Percentiles rank a stretch among this genome's conserved stretches.
These are phyloP conservation scores for Russula earlei DNA, from an alignment of 768 basidiomycete species.

Conservation along the genomic window DNA sequence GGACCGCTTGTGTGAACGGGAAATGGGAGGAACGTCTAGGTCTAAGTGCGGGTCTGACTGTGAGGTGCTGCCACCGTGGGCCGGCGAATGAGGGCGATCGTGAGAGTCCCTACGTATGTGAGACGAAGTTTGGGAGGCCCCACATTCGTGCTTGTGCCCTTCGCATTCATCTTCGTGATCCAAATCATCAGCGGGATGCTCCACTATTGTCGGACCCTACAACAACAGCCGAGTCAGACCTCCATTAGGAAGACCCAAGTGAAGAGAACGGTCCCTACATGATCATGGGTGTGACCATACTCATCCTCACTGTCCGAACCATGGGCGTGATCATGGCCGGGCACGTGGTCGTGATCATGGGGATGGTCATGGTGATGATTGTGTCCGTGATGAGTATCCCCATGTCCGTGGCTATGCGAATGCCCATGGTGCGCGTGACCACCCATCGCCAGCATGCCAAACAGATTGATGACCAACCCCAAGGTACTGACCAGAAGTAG, in stretches of 20 bases:
- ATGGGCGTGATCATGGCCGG: conserved; percentile 15
- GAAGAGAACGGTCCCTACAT: background rate
- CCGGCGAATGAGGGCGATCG: conserved; percentile 20
- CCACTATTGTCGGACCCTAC: conserved; percentile 11
- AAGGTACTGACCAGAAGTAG: conserved; percentile 81
- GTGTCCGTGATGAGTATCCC: conserved; percentile 20
- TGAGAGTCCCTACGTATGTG: conserved; percentile 17
- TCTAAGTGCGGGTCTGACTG: background rate
- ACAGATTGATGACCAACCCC: conserved; percentile 88
- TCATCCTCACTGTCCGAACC: conserved; percentile 20
- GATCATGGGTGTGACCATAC: conserved; percentile 9
- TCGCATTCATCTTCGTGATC: conserved; percentile 22
- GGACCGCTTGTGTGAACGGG: conserved; percentile 24
- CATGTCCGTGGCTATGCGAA: conserved; percentile 32
- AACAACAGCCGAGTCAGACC: conserved; percentile 2
- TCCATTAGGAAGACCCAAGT: background rate
- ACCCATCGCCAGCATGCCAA: conserved; percentile 98
- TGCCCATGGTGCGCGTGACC: conserved; percentile 83
- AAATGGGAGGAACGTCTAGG: background rate
- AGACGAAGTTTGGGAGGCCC: conserved; percentile 22
- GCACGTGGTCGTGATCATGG: conserved; percentile 23
- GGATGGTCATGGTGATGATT: conserved; percentile 7
- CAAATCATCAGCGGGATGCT: too few species aligned
- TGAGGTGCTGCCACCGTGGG: background rate
- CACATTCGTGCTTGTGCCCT: conserved; percentile 19